Base-by-base conservation (phyloP, 2,329 filamentous ascomycete species). In the Penicillium sp. region DNA sequence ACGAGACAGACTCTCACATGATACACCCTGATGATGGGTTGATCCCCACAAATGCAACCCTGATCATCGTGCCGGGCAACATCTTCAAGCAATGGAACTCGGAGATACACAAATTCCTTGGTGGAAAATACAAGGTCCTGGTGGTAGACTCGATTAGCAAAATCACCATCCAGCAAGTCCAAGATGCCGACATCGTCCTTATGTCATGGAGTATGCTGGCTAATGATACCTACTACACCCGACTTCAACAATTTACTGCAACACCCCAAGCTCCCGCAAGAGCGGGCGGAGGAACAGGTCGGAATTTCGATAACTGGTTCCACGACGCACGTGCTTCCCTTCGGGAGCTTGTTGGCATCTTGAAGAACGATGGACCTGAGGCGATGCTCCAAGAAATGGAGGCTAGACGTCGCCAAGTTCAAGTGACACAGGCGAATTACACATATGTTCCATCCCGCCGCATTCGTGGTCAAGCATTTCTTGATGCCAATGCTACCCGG, bases 51-150 rank as follows among this genome's bases (percentile, higher is more conserved):
- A 77, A 81, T 14, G 86, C 84, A 4, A 88, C 85, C 0, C 65
- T 89, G 2, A 80, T 88, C 27, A 66, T 89, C 0, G 81, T 83
- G 6, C 86, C 86, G 0, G 56, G 67, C 0, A 79, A 82, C 46
- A 72, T 89, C 5, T 69, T 81, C 1, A 63, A 73, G 5, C 86
- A 89, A 63, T 89, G 86, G 86, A 62, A 65, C 8, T 64, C 68
- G 0, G 86, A 89, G 57, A 77, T 84, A 13, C 45, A 61, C 2
- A 81, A 81, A 47, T 85, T 82, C 62, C 66, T 83, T 3, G 74
- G 70, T 3, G 58, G 51, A 0, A 67, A 67, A 5, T 79, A 78
- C 61, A 72, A 71, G 2, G 69, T 86, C 3, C 43, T 84, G 1
- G 57, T 75, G 1, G 75, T 86, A 11, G 16, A 29, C 0, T 45